Conservation (phyloP, 169 alveolate species). For the Prorocentrum cordatum region DNA sequence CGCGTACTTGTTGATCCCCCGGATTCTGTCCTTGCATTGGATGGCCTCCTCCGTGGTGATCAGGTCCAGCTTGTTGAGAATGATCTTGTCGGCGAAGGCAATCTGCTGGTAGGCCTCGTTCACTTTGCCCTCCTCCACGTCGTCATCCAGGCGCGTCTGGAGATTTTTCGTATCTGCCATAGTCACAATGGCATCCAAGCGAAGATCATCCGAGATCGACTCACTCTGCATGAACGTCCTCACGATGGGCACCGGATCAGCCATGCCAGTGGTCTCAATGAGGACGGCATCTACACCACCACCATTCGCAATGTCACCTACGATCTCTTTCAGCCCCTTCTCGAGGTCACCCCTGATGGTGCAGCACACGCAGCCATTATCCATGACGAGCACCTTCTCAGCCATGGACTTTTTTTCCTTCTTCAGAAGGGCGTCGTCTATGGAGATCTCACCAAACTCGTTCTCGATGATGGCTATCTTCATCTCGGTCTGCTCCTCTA, state of each 20-base stretch:
- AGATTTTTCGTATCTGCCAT: slow-evolving; percentile 43
- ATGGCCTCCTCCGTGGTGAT: neutral
- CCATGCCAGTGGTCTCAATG: slow-evolving; percentile 24
- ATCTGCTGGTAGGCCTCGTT: neutral
- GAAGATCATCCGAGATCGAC: neutral
- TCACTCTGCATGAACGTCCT: slow-evolving; percentile 62
- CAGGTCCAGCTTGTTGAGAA: slow-evolving; percentile 66
- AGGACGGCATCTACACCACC: neutral
- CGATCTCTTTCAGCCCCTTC: neutral
- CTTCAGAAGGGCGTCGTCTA: slow-evolving; percentile 27
- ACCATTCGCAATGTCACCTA: neutral
- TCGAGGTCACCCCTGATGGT: slow-evolving; percentile 62
- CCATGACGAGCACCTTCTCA: slow-evolving; percentile 54
- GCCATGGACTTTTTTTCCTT: slow-evolving; percentile 25
- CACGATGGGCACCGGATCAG: slow-evolving; percentile 62
- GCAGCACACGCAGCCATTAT: slow-evolving; percentile 70
- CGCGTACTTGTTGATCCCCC: neutral
- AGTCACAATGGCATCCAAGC: slow-evolving; percentile 20
- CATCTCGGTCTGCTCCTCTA: too few relatives aligned
- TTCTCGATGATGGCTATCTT: too few relatives aligned
- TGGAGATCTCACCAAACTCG: neutral
- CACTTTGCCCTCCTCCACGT: slow-evolving; percentile 51
- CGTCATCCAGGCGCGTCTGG: slow-evolving; percentile 9
- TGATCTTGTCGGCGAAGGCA: slow-evolving; percentile 7
- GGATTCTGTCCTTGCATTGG: neutral